Conservation (phyloP, 2,329 filamentous ascomycete genomes). For the Calycina herbarum region DNA sequence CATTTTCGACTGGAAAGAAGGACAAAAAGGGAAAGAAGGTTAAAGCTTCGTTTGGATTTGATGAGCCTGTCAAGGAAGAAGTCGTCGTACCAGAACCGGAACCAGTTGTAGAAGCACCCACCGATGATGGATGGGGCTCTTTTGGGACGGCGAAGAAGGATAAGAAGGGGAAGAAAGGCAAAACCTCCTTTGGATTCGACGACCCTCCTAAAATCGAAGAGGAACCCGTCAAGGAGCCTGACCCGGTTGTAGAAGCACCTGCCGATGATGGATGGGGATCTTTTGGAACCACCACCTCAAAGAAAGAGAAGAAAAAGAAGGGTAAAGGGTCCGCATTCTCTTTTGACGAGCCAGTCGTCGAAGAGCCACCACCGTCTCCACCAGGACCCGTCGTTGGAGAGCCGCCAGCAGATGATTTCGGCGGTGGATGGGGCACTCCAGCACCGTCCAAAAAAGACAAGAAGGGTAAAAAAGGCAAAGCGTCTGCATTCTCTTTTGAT, state of each 20-base stretch:
- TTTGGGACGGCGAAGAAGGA: conserved; percentile 22
- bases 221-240: conserved; percentile 19
- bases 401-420: conserved; percentile 32
- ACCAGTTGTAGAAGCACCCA: conserved; percentile 12
- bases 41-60: conserved; percentile 26
- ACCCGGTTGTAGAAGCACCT: conserved; percentile 37
- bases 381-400: conserved; percentile 27
- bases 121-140: conserved; percentile 35
- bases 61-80: conserved; percentile 32
- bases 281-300: not conserved
- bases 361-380: conserved; percentile 25
- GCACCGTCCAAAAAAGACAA: conserved; percentile 36
- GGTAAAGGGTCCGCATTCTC: not conserved
- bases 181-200: conserved; percentile 21
- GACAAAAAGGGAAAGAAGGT: conserved; percentile 48
- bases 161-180: conserved; percentile 46
- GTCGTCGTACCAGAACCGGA: conserved; percentile 19
- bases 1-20: conserved; percentile 29
- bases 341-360: conserved; percentile 13
- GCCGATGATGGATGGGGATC: conserved; percentile 21
- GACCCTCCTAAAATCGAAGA: conserved; percentile 18
- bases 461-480: conserved; percentile 44
- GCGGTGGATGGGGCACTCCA: conserved; percentile 36
- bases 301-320: conserved; percentile 43
- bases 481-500: not conserved